A percentile compares a stretch with the other conserved stretches of the same genome.
Evolutionary conservation across 2,329 filamentous ascomycete species (phyloP).

Genomic region (Aureobasidium musti): DNA sequence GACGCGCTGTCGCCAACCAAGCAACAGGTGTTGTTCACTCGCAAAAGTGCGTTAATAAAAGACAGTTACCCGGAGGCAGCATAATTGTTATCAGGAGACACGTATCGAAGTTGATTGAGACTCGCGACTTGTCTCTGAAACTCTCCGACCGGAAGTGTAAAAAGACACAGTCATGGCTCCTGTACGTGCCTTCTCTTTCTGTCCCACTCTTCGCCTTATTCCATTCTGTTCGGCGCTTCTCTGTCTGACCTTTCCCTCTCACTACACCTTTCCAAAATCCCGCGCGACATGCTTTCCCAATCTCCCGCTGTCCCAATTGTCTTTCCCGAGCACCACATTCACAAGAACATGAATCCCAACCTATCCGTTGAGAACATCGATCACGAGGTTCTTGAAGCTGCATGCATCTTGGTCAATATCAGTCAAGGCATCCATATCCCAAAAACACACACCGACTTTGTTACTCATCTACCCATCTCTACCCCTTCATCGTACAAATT

Average conservation of each 20-base stretch:
- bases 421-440: background rate
- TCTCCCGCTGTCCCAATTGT: background rate
- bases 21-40: constrained; percentile 4
- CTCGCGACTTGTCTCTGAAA: background rate
- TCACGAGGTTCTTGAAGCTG: constrained; percentile 19
- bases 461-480: background rate
- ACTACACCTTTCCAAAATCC: background rate
- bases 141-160: constrained; percentile 5
- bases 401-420: constrained; percentile 19
- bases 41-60: constrained; percentile 14
- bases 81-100: background rate
- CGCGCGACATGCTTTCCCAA: background rate
- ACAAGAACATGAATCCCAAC: constrained; percentile 14
- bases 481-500: background rate
- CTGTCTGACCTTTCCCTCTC: background rate
- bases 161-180: constrained; percentile 27
- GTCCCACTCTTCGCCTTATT: constrained; percentile 27
- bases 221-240: constrained; percentile 20
- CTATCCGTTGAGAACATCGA: background rate
- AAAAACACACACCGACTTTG: background rate
- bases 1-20: constrained; percentile 26
- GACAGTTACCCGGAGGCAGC: background rate
- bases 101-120: background rate
- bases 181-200: constrained; percentile 26
- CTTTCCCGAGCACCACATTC: background rate